A percentile compares a stretch with the other conserved stretches of the same genome.
Evolutionary conservation across 768 basidiomycete species (phyloP).

Genomic region (Mycena albidolilacea): DNA sequence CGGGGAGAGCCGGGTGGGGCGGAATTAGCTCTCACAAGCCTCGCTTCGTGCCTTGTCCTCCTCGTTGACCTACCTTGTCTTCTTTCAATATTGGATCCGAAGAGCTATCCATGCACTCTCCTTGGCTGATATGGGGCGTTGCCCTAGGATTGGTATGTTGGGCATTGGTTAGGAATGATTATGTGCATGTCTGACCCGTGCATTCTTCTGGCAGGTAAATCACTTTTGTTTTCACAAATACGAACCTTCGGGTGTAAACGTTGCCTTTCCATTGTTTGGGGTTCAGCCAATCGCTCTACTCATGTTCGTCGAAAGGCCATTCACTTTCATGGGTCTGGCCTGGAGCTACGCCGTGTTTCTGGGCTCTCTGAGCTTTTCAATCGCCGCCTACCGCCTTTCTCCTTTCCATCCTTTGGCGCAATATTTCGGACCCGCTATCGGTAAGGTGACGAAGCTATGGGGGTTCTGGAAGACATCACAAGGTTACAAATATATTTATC

Average conservation of each 20-base stretch:
- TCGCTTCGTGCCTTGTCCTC: too few species aligned
- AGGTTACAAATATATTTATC: conserved; percentile 62
- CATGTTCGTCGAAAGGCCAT: background rate
- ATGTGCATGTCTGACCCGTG: background rate
- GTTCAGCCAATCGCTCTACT: conserved; percentile 21
- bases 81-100: too few species aligned
- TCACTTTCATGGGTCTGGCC: conserved; percentile 1
- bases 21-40: too few species aligned
- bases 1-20: too few species aligned
- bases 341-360: conserved; percentile 43
- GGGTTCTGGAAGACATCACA: conserved; percentile 50
- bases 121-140: background rate
- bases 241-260: conserved; percentile 30
- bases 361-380: conserved; percentile 47
- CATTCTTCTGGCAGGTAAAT: conserved; percentile 11
- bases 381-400: conserved; percentile 62
- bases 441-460: conserved; percentile 58
- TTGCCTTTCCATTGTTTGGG: conserved; percentile 4
- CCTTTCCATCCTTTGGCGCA: conserved; percentile 68
- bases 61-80: too few species aligned
- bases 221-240: conserved; percentile 25
- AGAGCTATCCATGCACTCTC: background rate
- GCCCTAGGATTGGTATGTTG: conserved; percentile 17
- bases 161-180: background rate
- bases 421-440: conserved; percentile 64